Conservation (phyloP, 306 rosid genomes). For the Mimosa pudica region DNA sequence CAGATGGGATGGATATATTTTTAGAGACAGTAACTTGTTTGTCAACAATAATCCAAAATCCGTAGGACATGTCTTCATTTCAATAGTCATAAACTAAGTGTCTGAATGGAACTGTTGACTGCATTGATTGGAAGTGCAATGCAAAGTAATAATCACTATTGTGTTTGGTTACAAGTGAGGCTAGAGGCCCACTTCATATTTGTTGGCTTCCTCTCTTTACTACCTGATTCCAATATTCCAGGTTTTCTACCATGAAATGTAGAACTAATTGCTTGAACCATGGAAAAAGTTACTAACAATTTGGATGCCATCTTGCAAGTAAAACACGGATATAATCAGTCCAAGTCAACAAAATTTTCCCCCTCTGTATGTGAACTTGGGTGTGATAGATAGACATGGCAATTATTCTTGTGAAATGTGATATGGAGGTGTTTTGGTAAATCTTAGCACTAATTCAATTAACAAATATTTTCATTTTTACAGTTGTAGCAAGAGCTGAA, state of each 20-base stretch:
- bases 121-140: neutral
- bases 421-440: neutral
- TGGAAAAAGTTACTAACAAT: neutral
- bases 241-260: neutral
- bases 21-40: neutral
- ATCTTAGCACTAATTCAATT: neutral
- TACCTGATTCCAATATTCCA: neutral
- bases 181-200: neutral
- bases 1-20: neutral
- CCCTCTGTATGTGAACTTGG: neutral
- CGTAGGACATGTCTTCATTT: neutral
- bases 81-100: neutral
- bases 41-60: too few species aligned
- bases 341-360: neutral
- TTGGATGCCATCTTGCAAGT: constrained; percentile 7
- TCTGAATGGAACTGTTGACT: neutral
- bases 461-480: neutral
- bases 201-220: neutral
- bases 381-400: neutral
- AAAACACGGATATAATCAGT: neutral
- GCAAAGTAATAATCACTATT: neutral
- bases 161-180: neutral
- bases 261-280: neutral
- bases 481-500: constrained; percentile 10
- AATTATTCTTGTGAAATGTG: neutral